Percentiles rank a stretch among this genome's conserved stretches.
These are phyloP conservation scores for Acer yangbiense DNA, from an alignment of 345 rosid species.

Conservation along the genomic window DNA sequence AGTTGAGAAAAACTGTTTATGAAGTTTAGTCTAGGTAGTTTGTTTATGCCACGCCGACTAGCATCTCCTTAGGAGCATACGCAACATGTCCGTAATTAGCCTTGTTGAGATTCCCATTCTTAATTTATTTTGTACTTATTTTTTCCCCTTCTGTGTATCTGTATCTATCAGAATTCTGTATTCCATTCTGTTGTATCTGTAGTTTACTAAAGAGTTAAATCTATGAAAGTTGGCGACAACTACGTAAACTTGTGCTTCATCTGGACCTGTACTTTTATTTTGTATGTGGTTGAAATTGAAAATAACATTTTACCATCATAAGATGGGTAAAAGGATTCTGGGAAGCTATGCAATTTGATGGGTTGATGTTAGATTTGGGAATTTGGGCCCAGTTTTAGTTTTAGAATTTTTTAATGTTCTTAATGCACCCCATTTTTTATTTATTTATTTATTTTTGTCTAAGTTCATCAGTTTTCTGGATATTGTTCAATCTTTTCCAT, in stretches of 20 bases:
- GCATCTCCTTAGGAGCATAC: neutral
- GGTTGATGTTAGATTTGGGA: neutral
- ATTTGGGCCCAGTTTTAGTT: too few species aligned
- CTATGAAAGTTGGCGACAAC: neutral
- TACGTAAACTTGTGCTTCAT: neutral
- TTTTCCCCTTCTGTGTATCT: neutral
- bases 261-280: neutral
- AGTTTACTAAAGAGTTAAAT: neutral
- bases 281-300: too few species aligned
- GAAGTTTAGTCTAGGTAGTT: neutral
- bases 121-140: slow-evolving; percentile 3
- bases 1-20: neutral
- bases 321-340: too few species aligned
- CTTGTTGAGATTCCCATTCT: slow-evolving; percentile 4
- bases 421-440: too few species aligned
- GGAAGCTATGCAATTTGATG: neutral
- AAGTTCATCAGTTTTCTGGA: too few species aligned
- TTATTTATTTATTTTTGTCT: too few species aligned
- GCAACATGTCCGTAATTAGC: neutral
- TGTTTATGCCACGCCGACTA: neutral
- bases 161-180: neutral
- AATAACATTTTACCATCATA: too few species aligned
- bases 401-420: too few species aligned
- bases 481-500: too few species aligned
- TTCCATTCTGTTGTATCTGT: neutral